Evolutionary conservation across 2,329 filamentous ascomycete species (phyloP), one percentile per base, ranked within the genome.

Genomic region (Nakataea oryzae): DNA sequence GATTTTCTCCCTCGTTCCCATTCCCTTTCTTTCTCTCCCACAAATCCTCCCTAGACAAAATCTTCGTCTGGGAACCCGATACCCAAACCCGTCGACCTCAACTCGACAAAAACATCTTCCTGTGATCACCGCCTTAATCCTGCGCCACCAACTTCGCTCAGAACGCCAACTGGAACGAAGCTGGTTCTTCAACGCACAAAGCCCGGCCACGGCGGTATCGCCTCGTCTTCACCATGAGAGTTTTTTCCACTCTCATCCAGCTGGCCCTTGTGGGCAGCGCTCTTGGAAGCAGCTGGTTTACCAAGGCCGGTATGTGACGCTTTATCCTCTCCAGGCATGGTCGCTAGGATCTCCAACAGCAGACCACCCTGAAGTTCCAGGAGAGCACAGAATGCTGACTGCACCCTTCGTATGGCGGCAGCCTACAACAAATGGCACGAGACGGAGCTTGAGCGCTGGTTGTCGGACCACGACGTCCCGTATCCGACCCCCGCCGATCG

Each of bases 391-490:
- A 59, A 54, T 34, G 8, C n/a, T 29, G 21, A 60, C 29, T 30
- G 32, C 58, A 34, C 61, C 54, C 56, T 24, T 34, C 7, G 58
- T 58, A 57, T 64, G 63, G 63, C 47, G 67, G 59, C 71, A 96
- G 93, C 88, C 21, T 97, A 97, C 82, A 97, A 97, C 79, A 97
- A 95, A 75, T 99, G 95, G 95, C 93, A 97, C 70, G 88, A 97
- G 80, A 96, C 91, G 27, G 95, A 99, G 81, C 86, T 99, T 32
- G 93, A 99, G 79, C 86, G 93, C 70, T 99, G 95, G 95, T 86
- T 99, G 59, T 90, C 90, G 32, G 95, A 99, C 73, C 84, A 97
- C 77, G 86, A 93, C 73, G 82, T 99, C 63, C 91, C 93, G 12
- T 92, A 97, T 74, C 92, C 95, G n/a, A 87, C 86, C 13, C 86